Evolutionary conservation across 345 rosid genomes (phyloP), one percentile per base, ranked within the genome.

Genomic region (Sisymbrium irio): DNA sequence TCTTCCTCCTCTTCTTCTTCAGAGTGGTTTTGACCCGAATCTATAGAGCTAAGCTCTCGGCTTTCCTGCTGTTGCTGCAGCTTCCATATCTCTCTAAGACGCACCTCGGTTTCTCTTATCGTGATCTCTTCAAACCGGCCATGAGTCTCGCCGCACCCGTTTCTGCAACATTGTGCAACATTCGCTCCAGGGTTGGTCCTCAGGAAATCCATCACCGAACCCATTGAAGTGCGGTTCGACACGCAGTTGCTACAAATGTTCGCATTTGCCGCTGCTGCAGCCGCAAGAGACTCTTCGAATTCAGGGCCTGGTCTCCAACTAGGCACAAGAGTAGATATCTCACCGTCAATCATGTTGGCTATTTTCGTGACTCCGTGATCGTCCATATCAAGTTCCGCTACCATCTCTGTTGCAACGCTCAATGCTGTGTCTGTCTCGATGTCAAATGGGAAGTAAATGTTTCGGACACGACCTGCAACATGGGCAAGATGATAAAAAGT

Each of bases 351-450:
- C 89, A 87, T 92, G 40, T 90, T 94, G 5, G 99, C 94, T 13
- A 95, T 95, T 28, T 83, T 90, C 0, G 90, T 92, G 56, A 84
- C 97, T 22, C 93, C 99, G 45, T 92, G 98, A 77, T 92, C 94
- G 7, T 84, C 88, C 65, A 95, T 85, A 67, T 95, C 99, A 10
- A 95, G 85, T 58, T 95, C 99, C 0, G 92, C 88, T 32, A 95
- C 94, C 99, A 95, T 95, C 86, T 95, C 99, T 3, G 94, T 84
- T 15, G 99, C 98, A 45, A 96, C 99, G 13, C 89, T 90, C 47
- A 90, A 58, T 39, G 99, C 99, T 7, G 97, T 90, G 73, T 95
- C 99, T 0, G 60, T 87, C 62, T 90, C 90, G 18, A 87, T 61
- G 64, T 92, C 97, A 19, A 95, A 95, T 2, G 90, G 97, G 77